Base-by-base conservation (phyloP, 768 basidiomycete species). In the Podaxis mareebaensis region DNA sequence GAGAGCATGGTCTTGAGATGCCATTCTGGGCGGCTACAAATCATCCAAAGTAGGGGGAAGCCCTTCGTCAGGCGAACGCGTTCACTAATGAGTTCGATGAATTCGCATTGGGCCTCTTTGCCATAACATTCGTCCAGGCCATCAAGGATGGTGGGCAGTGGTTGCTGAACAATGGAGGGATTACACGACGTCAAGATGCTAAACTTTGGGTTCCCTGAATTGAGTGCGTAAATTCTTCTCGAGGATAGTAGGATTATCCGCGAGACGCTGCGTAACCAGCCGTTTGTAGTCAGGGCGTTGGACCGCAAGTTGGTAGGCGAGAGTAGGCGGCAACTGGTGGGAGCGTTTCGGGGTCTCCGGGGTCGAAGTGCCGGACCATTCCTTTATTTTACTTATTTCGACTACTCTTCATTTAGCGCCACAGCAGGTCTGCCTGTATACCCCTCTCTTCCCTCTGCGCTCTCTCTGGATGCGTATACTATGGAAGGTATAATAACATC, bases 71-170 rank as follows among this genome's bases (percentile, higher is more conserved):
- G 13, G 12, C 11, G 44, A 13, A 49, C 58, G 17, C 22, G n/a
- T 6, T 15, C 46, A 36, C n/a, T 17, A 48, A 59, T 59, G 11
- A 59, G 11, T 28, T 59, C 46, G 3, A 59, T 33, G n/a, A 49
- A 48, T 10, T 48, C 46, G 30, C 58, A 59, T 36, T 59, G 58
- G 2, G 44, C 46, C 17, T 59, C 30, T 22, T 49, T 15, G 12
- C 58, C 26, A 3, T 48, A 36, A 17, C 58, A 49, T 36, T 59
- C 58, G 17, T 59, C 46, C 28, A 59, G 4, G 7, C 46, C 58
- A 20, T 49, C 58, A 4, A 57, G 20, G 24, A 57, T 26, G 12
- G 46, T 26, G 3, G 46, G 36, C 20, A 58, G 5, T 22, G 20
- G 39, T 26, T 7, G 15, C 22, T 40, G 39, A 6, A 12, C 28